Percentiles rank a stretch among this genome's conserved stretches.
Evolutionary conservation across 768 basidiomycete genomes (phyloP).

Genomic region (Agrocybe praecox): DNA sequence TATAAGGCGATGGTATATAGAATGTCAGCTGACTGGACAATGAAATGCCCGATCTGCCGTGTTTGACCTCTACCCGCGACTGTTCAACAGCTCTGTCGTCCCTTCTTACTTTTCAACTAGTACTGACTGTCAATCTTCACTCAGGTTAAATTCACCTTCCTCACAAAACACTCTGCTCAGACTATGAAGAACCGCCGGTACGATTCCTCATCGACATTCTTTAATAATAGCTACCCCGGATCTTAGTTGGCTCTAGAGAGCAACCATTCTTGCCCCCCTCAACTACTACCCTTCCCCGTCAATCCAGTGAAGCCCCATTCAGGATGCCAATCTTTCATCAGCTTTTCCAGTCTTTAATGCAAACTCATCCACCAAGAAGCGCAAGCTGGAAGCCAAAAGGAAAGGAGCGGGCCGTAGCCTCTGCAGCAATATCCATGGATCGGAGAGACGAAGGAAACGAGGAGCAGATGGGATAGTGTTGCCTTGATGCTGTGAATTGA

Average conservation of each 20-base stretch:
- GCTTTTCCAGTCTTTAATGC: neutral
- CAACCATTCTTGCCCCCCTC: no score
- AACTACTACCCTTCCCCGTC: neutral
- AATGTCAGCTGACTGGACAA: no score
- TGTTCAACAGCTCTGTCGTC: no score
- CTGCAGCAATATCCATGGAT: neutral
- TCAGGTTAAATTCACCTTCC: neutral
- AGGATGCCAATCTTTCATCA: neutral
- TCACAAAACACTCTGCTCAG: no score
- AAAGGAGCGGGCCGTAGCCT: slow-evolving; percentile 13
- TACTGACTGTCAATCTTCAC: neutral
- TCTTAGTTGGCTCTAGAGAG: no score
- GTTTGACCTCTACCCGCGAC: no score
- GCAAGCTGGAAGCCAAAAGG: slow-evolving; percentile 16
- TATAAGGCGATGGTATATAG: no score
- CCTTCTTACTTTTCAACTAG: neutral
- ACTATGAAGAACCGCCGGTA: no score
- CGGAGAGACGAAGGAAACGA: slow-evolving; percentile 37
- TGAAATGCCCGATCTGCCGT: no score
- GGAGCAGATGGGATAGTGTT: slow-evolving; percentile 60
- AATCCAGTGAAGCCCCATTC: neutral
- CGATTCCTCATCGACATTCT: no score
- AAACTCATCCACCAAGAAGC: neutral
- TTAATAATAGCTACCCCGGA: no score
- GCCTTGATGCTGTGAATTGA: no score